Percentiles rank a stretch among this genome's conserved stretches.
These are phyloP conservation scores for Drosera capensis DNA, from an alignment of 148 eudicot species.

Conservation along the genomic window DNA sequence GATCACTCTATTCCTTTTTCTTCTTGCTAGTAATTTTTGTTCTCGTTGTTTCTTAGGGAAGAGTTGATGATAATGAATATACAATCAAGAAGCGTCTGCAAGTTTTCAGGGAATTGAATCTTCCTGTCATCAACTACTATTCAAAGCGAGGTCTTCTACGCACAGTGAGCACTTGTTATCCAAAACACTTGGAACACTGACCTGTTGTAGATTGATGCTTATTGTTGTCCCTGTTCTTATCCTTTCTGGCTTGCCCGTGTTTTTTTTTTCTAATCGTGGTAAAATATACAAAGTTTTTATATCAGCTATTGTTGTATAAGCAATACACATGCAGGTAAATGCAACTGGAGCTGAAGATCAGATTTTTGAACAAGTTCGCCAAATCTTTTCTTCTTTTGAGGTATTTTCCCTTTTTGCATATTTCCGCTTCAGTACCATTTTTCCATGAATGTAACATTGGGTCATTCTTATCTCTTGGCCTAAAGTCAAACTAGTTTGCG, in stretches of 20 bases:
- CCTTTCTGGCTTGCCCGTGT: not conserved
- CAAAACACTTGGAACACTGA: not conserved
- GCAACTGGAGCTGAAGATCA: conserved; percentile 80
- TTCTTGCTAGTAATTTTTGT: conserved; percentile 5
- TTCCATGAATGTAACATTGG: too few species aligned
- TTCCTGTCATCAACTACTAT: conserved; percentile 78
- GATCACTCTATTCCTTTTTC: not conserved
- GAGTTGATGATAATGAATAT: conserved; percentile 77
- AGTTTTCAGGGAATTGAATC: conserved; percentile 52
- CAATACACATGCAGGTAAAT: conserved; percentile 34
- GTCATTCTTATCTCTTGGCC: too few species aligned
- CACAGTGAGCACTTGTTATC: conserved; percentile 38
- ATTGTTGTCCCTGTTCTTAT: not conserved
- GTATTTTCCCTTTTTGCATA: too few species aligned
- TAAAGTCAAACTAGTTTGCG: too few species aligned
- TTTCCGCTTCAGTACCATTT: too few species aligned
- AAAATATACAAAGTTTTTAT: not conserved
- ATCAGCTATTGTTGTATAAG: conserved; percentile 5
- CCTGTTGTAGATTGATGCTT: not conserved
- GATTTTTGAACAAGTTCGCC: conserved; percentile 53
- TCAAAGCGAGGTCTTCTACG: conserved; percentile 61
- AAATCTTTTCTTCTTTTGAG: conserved; percentile 46
- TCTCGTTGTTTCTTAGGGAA: conserved; percentile 36
- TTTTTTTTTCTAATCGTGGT: too few species aligned
- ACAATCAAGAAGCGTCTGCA: conserved; percentile 68